Base-by-base conservation (phyloP, 2,329 filamentous ascomycete species). In the Penicillium sp. region DNA sequence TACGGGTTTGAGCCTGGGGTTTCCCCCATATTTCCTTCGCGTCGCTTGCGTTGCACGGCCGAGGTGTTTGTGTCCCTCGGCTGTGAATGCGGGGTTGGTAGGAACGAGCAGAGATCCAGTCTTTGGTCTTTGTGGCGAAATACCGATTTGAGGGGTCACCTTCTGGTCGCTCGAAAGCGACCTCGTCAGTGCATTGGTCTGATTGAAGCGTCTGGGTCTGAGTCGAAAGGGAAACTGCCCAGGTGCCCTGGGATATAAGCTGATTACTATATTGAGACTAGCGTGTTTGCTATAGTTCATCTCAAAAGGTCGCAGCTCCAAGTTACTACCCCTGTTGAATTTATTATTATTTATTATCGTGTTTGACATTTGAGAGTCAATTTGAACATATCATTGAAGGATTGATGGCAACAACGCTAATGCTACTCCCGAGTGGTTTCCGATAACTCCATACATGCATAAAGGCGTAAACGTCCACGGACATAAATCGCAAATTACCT, bases 401-500 rank as follows among this genome's bases (percentile, higher is more conserved):
- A 42, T 42, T 42, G 15, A 49, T 17, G 28, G 10, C 8, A 29
- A 26, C 9, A 45, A 45, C 34, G 47, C 41, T 45, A 7, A 38
- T 22, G 3, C 21, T 19, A 49, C 28, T 13, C 31, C 26, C 15
- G 10, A 32, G 7, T 33, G 21, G 3, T 9, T 19, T 19, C 28
- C 24, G 9, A 17, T 17, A 47, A 51, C 32, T 51, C 43, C 40
- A 34, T 53, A 35, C 40, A 53, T 48, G 38, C 34, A 48, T 45
- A 38, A 43, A 40, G 19, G n/a, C 13, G 21, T 37, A 32, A 45
- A 33, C 12, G n/a, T 37, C 21, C 32, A 35, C 26, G 32, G n/a
- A 10, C 15, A 13, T 4, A 19, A 15, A 39, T 42, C 6, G 22
- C n/a, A 21, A 17, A 38, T 50, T 61, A 64, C 44, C 61, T 65